phyloP scores from a whole-genome alignment of 1,284 basidiomycete genomes.

The Cryptococcus jaspeensis region DNA sequence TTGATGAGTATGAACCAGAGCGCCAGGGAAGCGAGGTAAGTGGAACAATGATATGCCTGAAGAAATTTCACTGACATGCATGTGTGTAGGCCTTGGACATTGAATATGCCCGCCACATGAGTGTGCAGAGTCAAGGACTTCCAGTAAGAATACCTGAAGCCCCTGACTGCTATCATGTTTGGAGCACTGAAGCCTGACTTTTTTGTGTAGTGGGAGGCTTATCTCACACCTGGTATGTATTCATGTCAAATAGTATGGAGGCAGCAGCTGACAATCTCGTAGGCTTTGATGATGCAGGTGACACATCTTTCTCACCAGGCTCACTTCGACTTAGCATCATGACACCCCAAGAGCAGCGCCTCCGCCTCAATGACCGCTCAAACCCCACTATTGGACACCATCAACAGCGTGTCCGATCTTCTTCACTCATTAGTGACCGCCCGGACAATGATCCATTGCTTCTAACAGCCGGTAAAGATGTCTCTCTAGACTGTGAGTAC shows the following conservation, averaged over 20 bases:
- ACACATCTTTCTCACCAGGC: constrained; percentile 22
- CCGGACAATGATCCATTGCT: constrained; percentile 24
- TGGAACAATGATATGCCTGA: not conserved
- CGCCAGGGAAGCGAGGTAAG: constrained; percentile 9
- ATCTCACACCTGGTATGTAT: constrained; percentile 11
- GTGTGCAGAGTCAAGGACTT: constrained; percentile 19
- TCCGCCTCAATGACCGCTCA: constrained; percentile 9
- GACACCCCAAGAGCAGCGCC: constrained; percentile 34
- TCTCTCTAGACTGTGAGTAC: constrained; percentile 24
- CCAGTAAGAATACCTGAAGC: constrained; percentile 15
- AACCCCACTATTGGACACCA: constrained; percentile 3
- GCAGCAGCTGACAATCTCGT: not conserved
- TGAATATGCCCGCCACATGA: constrained; percentile 19
- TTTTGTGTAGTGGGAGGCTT: constrained; percentile 15
- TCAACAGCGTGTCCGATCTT: constrained; percentile 5
- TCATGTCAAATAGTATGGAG: not conserved
- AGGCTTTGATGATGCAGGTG: constrained; percentile 13
- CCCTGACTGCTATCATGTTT: not conserved
- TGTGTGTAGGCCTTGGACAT: constrained; percentile 12
- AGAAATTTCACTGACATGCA: not conserved
- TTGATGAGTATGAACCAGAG: too few relatives aligned
- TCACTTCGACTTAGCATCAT: constrained; percentile 32
- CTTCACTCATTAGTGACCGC: constrained; percentile 15
- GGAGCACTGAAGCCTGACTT: not conserved
- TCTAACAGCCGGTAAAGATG: constrained; percentile 9